Conservation (phyloP, 2,329 filamentous ascomycete species). For the Thelonectria blattea region DNA sequence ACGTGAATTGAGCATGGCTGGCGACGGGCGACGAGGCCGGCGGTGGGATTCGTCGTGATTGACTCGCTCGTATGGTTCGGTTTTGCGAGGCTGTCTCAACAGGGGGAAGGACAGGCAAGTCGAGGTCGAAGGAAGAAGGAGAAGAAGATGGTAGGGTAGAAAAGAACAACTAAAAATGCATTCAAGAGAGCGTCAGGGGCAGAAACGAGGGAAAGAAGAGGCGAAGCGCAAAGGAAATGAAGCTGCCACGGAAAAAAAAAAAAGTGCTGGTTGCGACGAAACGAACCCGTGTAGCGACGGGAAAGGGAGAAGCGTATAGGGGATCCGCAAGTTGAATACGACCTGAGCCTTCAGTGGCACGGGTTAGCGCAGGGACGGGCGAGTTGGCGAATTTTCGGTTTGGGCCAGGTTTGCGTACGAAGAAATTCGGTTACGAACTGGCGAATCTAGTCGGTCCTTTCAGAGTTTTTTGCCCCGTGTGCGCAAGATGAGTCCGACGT, state of each 20-base stretch:
- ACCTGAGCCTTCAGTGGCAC: constrained; percentile 11
- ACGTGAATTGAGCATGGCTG: constrained; percentile 76
- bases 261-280: constrained; percentile 18
- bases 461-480: background rate
- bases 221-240: constrained; percentile 10
- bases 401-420: background rate
- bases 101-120: constrained; percentile 22
- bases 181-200: constrained; percentile 28
- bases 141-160: constrained; percentile 22
- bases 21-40: constrained; percentile 24
- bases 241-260: constrained; percentile 23
- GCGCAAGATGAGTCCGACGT: no score
- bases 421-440: background rate
- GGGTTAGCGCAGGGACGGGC: constrained; percentile 1
- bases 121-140: constrained; percentile 25
- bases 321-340: constrained; percentile 35
- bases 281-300: constrained; percentile 3
- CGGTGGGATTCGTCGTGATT: background rate
- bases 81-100: constrained; percentile 28
- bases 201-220: constrained; percentile 22
- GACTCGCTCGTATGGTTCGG: constrained; percentile 24
- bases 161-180: constrained; percentile 29
- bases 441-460: background rate
- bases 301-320: constrained; percentile 12
- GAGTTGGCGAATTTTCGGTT: background rate